Evolutionary conservation across 2,329 filamentous ascomycete genomes (phyloP).

Genomic region (Exophiala sp.): DNA sequence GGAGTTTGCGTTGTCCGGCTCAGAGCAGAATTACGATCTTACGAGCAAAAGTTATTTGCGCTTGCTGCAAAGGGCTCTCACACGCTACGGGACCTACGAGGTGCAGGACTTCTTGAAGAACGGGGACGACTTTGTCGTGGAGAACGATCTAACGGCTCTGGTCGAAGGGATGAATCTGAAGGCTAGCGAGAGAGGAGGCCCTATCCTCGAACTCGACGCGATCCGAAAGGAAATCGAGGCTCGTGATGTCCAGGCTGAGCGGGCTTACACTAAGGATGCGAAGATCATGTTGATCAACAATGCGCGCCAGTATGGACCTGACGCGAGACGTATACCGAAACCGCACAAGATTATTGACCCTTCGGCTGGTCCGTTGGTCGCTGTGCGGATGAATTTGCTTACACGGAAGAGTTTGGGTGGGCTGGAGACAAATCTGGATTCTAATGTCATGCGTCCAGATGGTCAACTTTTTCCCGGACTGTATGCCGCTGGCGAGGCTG

Average conservation of each 20-base stretch:
- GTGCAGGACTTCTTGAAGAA: constrained; percentile 60
- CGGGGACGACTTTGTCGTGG: constrained; percentile 58
- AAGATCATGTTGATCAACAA: constrained; percentile 62
- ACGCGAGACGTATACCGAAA: constrained; percentile 51
- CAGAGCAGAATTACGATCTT: constrained; percentile 62
- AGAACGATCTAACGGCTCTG: constrained; percentile 54
- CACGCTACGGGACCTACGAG: constrained; percentile 50
- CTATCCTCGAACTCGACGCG: constrained; percentile 44
- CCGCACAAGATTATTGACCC: constrained; percentile 55
- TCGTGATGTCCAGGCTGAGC: constrained; percentile 56
- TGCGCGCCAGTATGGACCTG: constrained; percentile 55
- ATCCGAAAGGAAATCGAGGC: constrained; percentile 50
- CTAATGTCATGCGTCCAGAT: constrained; percentile 37
- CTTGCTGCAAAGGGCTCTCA: constrained; percentile 52
- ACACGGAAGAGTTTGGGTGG: constrained; percentile 59
- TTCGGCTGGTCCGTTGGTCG: constrained; percentile 57
- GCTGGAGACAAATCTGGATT: constrained; percentile 38
- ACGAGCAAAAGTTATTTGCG: constrained; percentile 56
- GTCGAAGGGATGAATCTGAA: constrained; percentile 59
- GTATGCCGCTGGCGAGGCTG: constrained; percentile 18
- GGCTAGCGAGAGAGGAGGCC: constrained; percentile 44
- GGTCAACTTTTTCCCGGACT: constrained; percentile 36
- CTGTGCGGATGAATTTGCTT: constrained; percentile 58
- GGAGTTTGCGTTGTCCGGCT: constrained; percentile 61
- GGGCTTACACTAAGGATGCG: constrained; percentile 57